Base-by-base conservation (phyloP, 108 stramenopile species). In the Mediolabrus comicus region DNA sequence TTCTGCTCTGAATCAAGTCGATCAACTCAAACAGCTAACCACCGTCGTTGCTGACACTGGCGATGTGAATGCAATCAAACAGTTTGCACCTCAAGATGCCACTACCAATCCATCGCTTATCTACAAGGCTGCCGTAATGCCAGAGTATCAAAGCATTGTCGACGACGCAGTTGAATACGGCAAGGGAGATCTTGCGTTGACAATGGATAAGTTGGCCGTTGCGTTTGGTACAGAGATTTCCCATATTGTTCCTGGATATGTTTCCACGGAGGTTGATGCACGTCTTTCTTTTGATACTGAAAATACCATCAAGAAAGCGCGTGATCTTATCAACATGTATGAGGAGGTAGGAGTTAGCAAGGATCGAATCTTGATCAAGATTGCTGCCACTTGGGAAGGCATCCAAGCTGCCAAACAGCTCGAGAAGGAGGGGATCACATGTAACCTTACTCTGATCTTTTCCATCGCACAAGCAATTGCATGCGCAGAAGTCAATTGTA, bases 231-330 rank as follows among this genome's bases (percentile, higher is more conserved):
- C 84, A 4, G 98, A 99, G 67, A 99, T 99, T 36, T 86, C 94
- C 57, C 98, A 96, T 82, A 92, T 96, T 71, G 98, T 99, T 6
- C 97, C 98, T 7, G 99, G 99, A 27, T 98, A 98, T 72, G 98
- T 99, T 27, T 98, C 96, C 27, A 99, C 98, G 27, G 98, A 99
- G 79, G 98, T 99, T 25, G 99, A 99, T 77, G 98, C 98, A 2
- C 92, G 99, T 31, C 88, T 98, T 26, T 97, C 96, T 41, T 99
- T 97, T 62, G 98, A 99, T 79, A 97, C 90, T 9, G 96, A 95
- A 33, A 97, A 80, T 26, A 98, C 98, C 13, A 75, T 99, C 29
- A 80, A 65, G 25, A 98, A 98, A 79, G 99, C 97, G 2, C 91
- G 96, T 16, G 91, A 87, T 29, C 79, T 99, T 63, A 98, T 99